Evolutionary conservation across 2,329 filamentous ascomycete genomes (phyloP), one percentile per base, ranked within the genome.

Genomic region (Epichloe hybrida): DNA sequence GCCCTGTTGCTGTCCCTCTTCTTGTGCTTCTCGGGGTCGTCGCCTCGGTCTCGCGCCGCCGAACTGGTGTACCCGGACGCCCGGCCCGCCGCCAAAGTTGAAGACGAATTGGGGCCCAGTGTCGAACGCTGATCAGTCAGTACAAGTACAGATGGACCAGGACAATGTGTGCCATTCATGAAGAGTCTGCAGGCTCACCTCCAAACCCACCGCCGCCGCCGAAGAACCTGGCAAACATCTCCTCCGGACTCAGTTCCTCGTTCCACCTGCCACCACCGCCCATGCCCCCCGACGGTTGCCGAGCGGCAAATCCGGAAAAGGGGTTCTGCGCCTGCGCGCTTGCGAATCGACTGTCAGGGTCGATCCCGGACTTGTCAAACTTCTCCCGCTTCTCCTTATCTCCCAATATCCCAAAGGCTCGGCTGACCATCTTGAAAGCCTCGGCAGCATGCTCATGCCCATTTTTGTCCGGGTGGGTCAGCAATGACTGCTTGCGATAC

Each of bases 401-500:
- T 54, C 88, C 91, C 46, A 98, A 74, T 49, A 97, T 81, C 59
- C 94, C 86, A 66, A 98, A 98, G 15, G 93, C 93, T 60, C 88
- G 79, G 62, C 88, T 86, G 23, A 98, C 89, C 86, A 96, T 86
- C 74, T 98, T 98, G 73, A 98, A 98, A 35, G 93, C 93, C 72
- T 98, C 93, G 66, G 96, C 93, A 50, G 93, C 91, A 53, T 94
- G 82, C 38, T 91, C 84, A 66, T 96, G 90, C 48, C 90, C 90
- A 75, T 98, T 98, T 75, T 98, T 98, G 74, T 98, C 93, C 56
- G 93, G 93, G 74, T 98, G 93, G 53, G 93, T 98, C 63, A 97
- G 76, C 61, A 98, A 73, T 64, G 86, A 93, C 65, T 94, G 77
- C 71, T 95, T 97, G 63, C 91, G 81, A 71, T 98, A 98, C 6